Conservation (phyloP, 148 eudicot genomes). For the Fallopia convolvulus region DNA sequence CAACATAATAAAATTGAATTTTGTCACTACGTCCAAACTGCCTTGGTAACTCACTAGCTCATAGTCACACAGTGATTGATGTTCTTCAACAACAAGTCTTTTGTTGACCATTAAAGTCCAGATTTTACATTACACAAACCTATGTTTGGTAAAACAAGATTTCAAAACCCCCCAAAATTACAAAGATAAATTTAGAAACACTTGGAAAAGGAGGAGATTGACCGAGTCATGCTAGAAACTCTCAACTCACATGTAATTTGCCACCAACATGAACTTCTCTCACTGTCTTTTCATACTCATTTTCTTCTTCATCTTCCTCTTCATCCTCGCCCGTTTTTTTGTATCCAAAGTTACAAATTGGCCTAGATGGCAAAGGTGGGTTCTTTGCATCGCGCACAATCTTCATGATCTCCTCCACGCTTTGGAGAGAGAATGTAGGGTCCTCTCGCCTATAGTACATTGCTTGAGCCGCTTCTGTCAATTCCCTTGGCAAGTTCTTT, state of each 20-base stretch:
- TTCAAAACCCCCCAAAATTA: not conserved
- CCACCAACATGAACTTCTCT: constrained; percentile 73
- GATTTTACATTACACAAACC: too few species aligned
- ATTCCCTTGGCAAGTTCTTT: constrained; percentile 65
- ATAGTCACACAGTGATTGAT: too few species aligned
- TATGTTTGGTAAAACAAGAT: too few species aligned
- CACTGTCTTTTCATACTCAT: constrained; percentile 71
- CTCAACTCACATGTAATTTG: constrained; percentile 41
- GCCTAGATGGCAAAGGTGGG: constrained; percentile 46
- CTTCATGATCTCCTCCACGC: constrained; percentile 69
- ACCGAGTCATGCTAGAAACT: not conserved
- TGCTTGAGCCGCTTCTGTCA: constrained; percentile 61
- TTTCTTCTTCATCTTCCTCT: constrained; percentile 32
- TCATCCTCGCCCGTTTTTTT: constrained; percentile 22
- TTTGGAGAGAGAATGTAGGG: constrained; percentile 65
- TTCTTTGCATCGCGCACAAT: constrained; percentile 70
- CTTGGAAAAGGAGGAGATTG: not conserved
- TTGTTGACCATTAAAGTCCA: too few species aligned
- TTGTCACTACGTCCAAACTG: too few species aligned
- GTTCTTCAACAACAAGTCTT: too few species aligned
- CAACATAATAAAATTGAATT: too few species aligned
- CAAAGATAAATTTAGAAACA: not conserved
- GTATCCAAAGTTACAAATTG: constrained; percentile 51
- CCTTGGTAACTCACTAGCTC: too few species aligned
- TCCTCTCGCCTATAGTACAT: constrained; percentile 58